Evolutionary conservation across 1,139 yeast genomes (phyloP).

Genomic region (Saccharomycopsis crataegensis): DNA sequence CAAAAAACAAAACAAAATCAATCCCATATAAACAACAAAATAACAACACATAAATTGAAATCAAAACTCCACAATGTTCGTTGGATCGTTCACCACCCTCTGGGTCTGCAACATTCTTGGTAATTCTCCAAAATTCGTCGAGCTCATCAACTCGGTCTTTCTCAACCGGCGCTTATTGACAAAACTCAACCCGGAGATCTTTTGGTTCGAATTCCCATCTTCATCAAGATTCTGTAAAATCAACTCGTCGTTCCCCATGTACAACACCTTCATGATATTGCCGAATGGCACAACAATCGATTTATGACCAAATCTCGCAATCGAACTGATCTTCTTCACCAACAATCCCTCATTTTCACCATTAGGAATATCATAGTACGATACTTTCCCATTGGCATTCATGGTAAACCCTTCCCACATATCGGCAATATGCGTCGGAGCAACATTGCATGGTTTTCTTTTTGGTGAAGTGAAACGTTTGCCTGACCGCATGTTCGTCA

Average conservation of each 20-base stretch:
- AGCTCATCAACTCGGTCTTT: slow-evolving; percentile 16
- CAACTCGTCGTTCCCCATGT: slow-evolving; percentile 56
- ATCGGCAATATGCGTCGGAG: slow-evolving; percentile 26
- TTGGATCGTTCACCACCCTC: too few relatives aligned
- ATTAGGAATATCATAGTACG: slow-evolving; percentile 55
- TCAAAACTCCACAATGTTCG: too few relatives aligned
- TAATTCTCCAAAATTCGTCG: slow-evolving; percentile 12
- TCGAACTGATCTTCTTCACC: slow-evolving; percentile 45
- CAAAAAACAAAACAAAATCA: too few relatives aligned
- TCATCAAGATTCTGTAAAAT: slow-evolving; percentile 27
- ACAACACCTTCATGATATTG: slow-evolving; percentile 60
- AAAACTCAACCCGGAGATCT: slow-evolving; percentile 29
- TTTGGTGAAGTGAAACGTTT: neutral
- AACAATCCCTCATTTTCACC: slow-evolving; percentile 35
- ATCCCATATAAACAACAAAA: too few relatives aligned
- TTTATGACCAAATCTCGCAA: slow-evolving; percentile 66
- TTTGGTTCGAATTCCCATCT: slow-evolving; percentile 23
- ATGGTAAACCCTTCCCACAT: slow-evolving; percentile 81
- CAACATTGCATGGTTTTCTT: neutral
- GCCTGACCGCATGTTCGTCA: neutral
- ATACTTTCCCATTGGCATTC: slow-evolving; percentile 53
- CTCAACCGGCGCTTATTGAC: slow-evolving; percentile 28
- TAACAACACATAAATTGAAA: too few relatives aligned
- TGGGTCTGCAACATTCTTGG: neutral
- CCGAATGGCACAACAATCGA: slow-evolving; percentile 71